Evolutionary conservation across 2,329 filamentous ascomycete genomes (phyloP), one percentile per base, ranked within the genome.

Genomic region (Chlorencoelia australis): DNA sequence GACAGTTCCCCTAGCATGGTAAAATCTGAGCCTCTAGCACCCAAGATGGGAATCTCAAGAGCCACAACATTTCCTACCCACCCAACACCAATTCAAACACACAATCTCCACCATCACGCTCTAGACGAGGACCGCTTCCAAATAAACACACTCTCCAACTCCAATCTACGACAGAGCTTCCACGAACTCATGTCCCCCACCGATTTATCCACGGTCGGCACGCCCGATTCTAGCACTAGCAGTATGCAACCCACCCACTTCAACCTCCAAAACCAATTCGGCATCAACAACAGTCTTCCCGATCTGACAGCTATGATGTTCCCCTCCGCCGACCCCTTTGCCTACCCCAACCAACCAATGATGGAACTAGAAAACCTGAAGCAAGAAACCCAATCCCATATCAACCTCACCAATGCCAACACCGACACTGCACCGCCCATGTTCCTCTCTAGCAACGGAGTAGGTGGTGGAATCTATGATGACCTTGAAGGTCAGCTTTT

Each of bases 231-330:
- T 8, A 34, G 19, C 10, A 45, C 37, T 15, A 44, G 47, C 3
- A 40, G 30, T 19, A 38, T 39, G 8, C 40, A 40, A 27, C 14
- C 18, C 10, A 32, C 41, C 25, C 40, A 37, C 14, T 54, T 48
- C 21, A 34, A 43, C 7, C 24, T 43, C 4, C 43, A 39, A 22
- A 30, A 66, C 53, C 48, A 60, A 65, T 47, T 61, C 59, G 39
- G 42, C 13, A 35, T 37, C 14, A 45, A 44, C 18, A 43, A 46
- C 22, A 45, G 45, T 6, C 33, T 87, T 11, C 73, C 81, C 45
- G 82, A 84, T 53, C 68, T 88, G 5, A 79, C 79, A 40, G 75
- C 78, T 3, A 75, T 88, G 62, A 87, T 89, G 79, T 89, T 89
- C 51, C 79, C 82, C 1, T 80, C 81, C 0, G 71, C 74, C 21